These are phyloP conservation scores for Trichoderma atroviride DNA, from an alignment of 2,329 filamentous ascomycete genomes.

Conservation along the genomic window DNA sequence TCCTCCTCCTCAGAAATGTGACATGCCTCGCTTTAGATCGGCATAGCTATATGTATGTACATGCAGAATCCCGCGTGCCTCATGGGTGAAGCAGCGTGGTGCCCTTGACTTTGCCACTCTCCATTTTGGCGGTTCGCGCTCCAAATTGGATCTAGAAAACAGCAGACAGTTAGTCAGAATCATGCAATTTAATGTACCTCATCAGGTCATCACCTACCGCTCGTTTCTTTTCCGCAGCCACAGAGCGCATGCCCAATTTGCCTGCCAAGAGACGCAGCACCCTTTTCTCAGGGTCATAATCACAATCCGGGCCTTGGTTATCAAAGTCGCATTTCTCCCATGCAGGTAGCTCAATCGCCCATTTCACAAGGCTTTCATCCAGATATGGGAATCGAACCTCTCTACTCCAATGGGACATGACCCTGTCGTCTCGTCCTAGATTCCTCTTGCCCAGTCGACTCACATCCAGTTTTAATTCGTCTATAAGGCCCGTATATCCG, in stretches of 20 bases:
- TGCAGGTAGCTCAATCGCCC: conserved; percentile 73
- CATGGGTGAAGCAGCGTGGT: conserved; percentile 59
- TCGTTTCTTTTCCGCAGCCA: conserved; percentile 82
- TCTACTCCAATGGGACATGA: conserved; percentile 84
- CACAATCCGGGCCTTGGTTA: conserved; percentile 41
- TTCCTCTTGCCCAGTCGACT: conserved; percentile 88
- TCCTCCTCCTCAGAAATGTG: not conserved
- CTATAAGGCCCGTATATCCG: conserved; percentile 71
- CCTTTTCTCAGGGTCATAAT: conserved; percentile 77
- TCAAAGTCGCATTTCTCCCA: conserved; percentile 89
- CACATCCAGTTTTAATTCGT: conserved; percentile 85
- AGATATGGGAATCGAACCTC: conserved; percentile 91
- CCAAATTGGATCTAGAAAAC: conserved; percentile 73
- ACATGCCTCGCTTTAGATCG: not conserved
- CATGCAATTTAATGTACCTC: not conserved
- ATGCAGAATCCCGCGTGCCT: conserved; percentile 30
- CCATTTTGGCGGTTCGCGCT: conserved; percentile 81
- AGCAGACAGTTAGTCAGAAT: not conserved
- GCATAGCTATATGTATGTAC: not conserved
- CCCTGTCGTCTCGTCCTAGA: conserved; percentile 87
- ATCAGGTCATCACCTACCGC: conserved; percentile 28
- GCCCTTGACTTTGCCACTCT: conserved; percentile 68
- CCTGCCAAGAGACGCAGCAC: conserved; percentile 76
- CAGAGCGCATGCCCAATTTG: conserved; percentile 69
- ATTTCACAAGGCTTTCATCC: conserved; percentile 82